These are phyloP conservation scores for Aspergillus quadricinctus DNA, from an alignment of 2,329 filamentous ascomycete species.

Conservation along the genomic window DNA sequence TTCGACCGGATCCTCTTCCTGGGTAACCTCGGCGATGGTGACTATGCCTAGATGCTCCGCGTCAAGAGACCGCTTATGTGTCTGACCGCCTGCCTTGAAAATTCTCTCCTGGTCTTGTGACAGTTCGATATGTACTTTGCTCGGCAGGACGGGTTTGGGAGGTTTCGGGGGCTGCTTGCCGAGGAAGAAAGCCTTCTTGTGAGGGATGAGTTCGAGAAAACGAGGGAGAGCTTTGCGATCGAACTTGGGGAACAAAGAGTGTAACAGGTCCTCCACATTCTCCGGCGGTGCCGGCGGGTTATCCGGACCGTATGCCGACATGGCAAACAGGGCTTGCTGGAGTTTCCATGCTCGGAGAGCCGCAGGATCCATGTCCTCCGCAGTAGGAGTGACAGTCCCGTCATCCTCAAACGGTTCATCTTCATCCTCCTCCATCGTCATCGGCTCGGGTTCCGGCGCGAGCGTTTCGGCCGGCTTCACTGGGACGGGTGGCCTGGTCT, in stretches of 20 bases:
- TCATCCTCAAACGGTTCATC: slow-evolving; percentile 24
- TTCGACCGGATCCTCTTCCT: slow-evolving; percentile 49
- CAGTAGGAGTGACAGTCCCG: slow-evolving; percentile 21
- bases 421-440: slow-evolving; percentile 24
- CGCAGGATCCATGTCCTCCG: slow-evolving; percentile 39
- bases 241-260: slow-evolving; percentile 77
- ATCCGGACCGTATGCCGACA: slow-evolving; percentile 49
- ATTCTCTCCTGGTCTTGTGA: slow-evolving; percentile 79
- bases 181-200: slow-evolving; percentile 71
- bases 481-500: slow-evolving; percentile 9
- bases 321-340: slow-evolving; percentile 45
- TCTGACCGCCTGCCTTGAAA: slow-evolving; percentile 69
- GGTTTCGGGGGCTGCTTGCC: slow-evolving; percentile 74
- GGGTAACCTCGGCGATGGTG: slow-evolving; percentile 40
- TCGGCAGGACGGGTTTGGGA: slow-evolving; percentile 76
- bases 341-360: slow-evolving; percentile 42
- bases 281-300: slow-evolving; percentile 65
- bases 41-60: slow-evolving; percentile 56
- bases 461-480: slow-evolving; percentile 16
- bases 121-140: slow-evolving; percentile 83
- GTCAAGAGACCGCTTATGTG: slow-evolving; percentile 47
- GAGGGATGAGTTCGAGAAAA: slow-evolving; percentile 78
- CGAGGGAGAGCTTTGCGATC: slow-evolving; percentile 68
- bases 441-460: slow-evolving; percentile 14
- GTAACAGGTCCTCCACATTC: slow-evolving; percentile 69